A percentile compares a stretch with the other conserved stretches of the same genome.
phyloP scores from a whole-genome alignment of 2,329 filamentous ascomycete genomes.

The Lecanicillium sp. region DNA sequence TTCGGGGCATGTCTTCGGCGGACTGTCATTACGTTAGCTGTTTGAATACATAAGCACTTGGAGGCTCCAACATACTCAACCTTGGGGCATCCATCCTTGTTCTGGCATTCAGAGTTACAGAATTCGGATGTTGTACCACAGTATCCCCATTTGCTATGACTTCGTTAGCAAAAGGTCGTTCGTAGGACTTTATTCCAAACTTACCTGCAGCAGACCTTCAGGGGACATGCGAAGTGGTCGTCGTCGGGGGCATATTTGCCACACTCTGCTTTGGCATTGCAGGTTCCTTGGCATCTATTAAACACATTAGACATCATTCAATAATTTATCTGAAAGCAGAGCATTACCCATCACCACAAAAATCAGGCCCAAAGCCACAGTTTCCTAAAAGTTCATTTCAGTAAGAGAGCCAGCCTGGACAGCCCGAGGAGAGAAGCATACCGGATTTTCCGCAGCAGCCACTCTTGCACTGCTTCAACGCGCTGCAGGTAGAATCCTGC shows the following conservation, averaged over 20 bases:
- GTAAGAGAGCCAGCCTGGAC: too few species aligned
- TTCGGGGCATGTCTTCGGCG: conserved; percentile 1
- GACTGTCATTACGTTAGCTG: too few species aligned
- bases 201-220: conserved; percentile 15
- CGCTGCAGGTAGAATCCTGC: neutral
- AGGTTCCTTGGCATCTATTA: conserved; percentile 10
- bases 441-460: conserved; percentile 1
- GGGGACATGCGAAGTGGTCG: conserved; percentile 8
- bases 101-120: conserved; percentile 19
- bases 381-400: neutral
- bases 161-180: neutral
- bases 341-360: too few species aligned
- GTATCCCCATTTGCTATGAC: conserved; percentile 11
- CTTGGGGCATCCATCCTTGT: conserved; percentile 11
- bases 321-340: too few species aligned
- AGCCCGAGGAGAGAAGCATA: too few species aligned
- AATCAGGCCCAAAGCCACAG: too few species aligned
- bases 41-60: too few species aligned
- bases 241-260: conserved; percentile 12
- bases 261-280: conserved; percentile 15
- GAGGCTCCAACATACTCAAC: neutral
- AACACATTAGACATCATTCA: too few species aligned
- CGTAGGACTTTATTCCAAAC: neutral
- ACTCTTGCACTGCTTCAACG: neutral
- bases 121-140: conserved; percentile 17